A percentile compares a stretch with the other conserved stretches of the same genome.
phyloP scores from a whole-genome alignment of 768 basidiomycete genomes.

The Rhodotorula diobovata region DNA sequence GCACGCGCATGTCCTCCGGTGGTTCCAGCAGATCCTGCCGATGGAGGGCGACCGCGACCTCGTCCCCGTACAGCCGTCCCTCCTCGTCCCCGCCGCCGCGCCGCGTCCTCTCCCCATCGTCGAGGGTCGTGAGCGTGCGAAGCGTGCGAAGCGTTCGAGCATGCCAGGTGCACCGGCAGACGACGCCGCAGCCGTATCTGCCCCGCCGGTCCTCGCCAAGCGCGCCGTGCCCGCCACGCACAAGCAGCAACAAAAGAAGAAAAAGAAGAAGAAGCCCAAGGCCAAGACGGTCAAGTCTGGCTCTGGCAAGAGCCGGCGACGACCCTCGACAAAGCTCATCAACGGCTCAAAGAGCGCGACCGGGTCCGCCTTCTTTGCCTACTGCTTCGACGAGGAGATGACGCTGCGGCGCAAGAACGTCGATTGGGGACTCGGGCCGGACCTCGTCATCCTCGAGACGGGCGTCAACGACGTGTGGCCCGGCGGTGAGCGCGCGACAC shows the following conservation, averaged over 20 bases:
- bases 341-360: constrained; percentile 90
- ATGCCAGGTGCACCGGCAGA: no score
- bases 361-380: constrained; percentile 87
- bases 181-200: no score
- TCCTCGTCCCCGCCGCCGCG: neutral
- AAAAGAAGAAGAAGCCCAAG: constrained; percentile 3
- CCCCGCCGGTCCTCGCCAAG: neutral
- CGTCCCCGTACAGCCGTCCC: constrained; percentile 3
- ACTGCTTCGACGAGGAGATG: constrained; percentile 82
- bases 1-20: constrained; percentile 22
- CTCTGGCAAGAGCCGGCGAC: neutral
- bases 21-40: constrained; percentile 30
- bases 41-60: constrained; percentile 34
- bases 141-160: neutral
- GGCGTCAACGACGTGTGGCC: constrained; percentile 80
- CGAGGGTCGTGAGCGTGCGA: neutral
- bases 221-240: neutral
- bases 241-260: neutral
- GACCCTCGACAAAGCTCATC: constrained; percentile 83
- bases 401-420: constrained; percentile 74
- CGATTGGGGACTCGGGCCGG: constrained; percentile 85
- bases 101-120: neutral
- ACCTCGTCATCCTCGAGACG: constrained; percentile 87
- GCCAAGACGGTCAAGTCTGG: constrained; percentile 8
- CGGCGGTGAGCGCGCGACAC: constrained; percentile 54